phyloP scores from a whole-genome alignment of 208 protist genomes.

The Leishmania turanica region DNA sequence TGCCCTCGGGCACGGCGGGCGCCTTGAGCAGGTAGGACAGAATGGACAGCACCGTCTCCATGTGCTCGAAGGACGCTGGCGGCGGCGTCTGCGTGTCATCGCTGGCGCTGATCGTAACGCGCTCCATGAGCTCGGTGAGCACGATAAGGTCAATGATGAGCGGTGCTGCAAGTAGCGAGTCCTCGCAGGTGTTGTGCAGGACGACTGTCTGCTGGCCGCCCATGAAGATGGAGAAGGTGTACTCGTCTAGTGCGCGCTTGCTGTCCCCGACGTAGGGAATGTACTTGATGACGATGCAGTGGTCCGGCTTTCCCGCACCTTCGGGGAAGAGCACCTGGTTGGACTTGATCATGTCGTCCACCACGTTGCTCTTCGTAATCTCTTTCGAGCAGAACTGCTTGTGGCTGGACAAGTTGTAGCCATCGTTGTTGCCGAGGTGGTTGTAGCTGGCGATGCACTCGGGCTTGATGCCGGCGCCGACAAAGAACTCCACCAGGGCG shows the following conservation, averaged over 20 bases:
- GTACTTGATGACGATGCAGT: constrained; percentile 99
- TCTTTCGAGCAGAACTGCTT: constrained; percentile 98
- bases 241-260: constrained; percentile 99
- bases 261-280: constrained; percentile 97
- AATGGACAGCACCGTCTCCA: constrained; percentile 95
- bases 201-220: constrained; percentile 95
- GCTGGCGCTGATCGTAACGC: constrained; percentile 74
- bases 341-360: constrained; percentile 98
- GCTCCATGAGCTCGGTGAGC: constrained; percentile 96
- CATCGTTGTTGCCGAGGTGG: constrained; percentile 99
- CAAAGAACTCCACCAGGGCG: constrained; percentile 98
- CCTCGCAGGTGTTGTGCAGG: constrained; percentile 99
- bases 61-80: constrained; percentile 70
- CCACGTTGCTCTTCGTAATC: constrained; percentile 99
- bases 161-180: constrained; percentile 98
- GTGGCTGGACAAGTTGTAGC: constrained; percentile 97
- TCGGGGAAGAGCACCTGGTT: constrained; percentile 97
- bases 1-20: constrained; percentile 91
- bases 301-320: constrained; percentile 94
- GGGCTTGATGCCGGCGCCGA: constrained; percentile 92
- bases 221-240: constrained; percentile 98
- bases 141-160: constrained; percentile 98
- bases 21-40: constrained; percentile 98
- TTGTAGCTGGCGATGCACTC: constrained; percentile 89
- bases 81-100: constrained; percentile 14